A percentile compares a stretch with the other conserved stretches of the same genome.
Evolutionary conservation across 768 basidiomycete genomes (phyloP).

Genomic region (Suillus plorans): DNA sequence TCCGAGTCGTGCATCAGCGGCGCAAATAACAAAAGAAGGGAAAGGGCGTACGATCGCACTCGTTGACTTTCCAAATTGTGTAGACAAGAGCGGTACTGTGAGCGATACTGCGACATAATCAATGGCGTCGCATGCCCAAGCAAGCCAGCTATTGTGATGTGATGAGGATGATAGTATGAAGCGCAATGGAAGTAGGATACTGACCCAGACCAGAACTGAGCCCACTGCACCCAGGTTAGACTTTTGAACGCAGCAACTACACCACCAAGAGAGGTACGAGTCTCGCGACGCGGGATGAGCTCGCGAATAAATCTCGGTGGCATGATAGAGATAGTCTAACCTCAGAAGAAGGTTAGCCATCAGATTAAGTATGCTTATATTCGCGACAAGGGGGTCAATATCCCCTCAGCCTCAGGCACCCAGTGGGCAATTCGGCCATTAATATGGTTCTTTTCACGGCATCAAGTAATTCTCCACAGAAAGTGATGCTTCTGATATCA

Average conservation of each 20-base stretch:
- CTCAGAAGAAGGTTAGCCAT: neutral
- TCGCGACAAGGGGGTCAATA: neutral
- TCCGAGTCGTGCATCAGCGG: neutral
- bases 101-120: conserved; percentile 86
- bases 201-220: conserved; percentile 59
- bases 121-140: conserved; percentile 85
- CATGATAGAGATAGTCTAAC: conserved; percentile 28
- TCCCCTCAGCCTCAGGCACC: neutral
- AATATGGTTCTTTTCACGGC: neutral
- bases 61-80: conserved; percentile 46
- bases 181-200: conserved; percentile 3
- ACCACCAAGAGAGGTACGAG: conserved; percentile 35
- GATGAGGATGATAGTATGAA: neutral
- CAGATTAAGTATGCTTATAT: neutral
- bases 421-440: neutral
- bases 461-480: neutral
- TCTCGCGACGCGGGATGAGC: conserved; percentile 50
- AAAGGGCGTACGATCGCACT: conserved; percentile 41
- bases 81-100: conserved; percentile 45
- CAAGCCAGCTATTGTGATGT: conserved; percentile 57
- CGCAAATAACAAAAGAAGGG: neutral
- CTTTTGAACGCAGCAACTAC: conserved; percentile 43
- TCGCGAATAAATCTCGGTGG: conserved; percentile 50
- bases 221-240: conserved; percentile 55
- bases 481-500: neutral